These are phyloP conservation scores for Hysterium pulicare DNA, from an alignment of 2,329 filamentous ascomycete species.

Conservation along the genomic window DNA sequence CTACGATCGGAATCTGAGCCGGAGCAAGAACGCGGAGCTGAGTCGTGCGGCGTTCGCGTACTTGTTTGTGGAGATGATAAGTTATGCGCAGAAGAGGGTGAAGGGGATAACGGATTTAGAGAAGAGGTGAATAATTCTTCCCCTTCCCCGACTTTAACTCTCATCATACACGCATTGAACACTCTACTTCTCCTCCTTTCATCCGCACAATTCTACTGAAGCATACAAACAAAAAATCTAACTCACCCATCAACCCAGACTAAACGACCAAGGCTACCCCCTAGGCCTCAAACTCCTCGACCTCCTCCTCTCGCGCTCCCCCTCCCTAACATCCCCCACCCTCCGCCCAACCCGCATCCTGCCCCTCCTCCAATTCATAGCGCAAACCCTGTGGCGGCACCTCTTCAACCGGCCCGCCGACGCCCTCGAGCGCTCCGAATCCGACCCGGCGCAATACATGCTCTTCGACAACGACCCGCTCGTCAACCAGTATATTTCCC, in stretches of 20 bases:
- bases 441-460: slow-evolving; percentile 95
- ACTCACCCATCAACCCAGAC: slow-evolving; percentile 61
- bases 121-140: slow-evolving; percentile 65
- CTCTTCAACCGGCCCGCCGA: slow-evolving; percentile 90
- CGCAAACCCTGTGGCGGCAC: slow-evolving; percentile 85
- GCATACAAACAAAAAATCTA: neutral
- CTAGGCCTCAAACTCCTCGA: slow-evolving; percentile 93
- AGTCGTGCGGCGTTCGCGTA: slow-evolving; percentile 94
- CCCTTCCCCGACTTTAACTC: neutral
- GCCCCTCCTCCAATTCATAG: slow-evolving; percentile 89
- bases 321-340: slow-evolving; percentile 40
- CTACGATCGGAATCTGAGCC: slow-evolving; percentile 92
- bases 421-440: slow-evolving; percentile 82
- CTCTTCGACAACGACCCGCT: slow-evolving; percentile 97
- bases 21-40: slow-evolving; percentile 80
- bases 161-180: neutral
- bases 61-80: slow-evolving; percentile 94
- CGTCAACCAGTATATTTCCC: slow-evolving; percentile 89
- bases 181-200: neutral
- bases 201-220: neutral
- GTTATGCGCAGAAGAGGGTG: slow-evolving; percentile 85
- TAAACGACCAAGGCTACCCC: slow-evolving; percentile 89
- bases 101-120: slow-evolving; percentile 93
- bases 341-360: slow-evolving; percentile 84
- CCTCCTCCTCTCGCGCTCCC: slow-evolving; percentile 75